Percentiles rank a stretch among this genome's conserved stretches.
phyloP scores from a whole-genome alignment of 129 eudicot genomes.

The Arctium lappa region DNA sequence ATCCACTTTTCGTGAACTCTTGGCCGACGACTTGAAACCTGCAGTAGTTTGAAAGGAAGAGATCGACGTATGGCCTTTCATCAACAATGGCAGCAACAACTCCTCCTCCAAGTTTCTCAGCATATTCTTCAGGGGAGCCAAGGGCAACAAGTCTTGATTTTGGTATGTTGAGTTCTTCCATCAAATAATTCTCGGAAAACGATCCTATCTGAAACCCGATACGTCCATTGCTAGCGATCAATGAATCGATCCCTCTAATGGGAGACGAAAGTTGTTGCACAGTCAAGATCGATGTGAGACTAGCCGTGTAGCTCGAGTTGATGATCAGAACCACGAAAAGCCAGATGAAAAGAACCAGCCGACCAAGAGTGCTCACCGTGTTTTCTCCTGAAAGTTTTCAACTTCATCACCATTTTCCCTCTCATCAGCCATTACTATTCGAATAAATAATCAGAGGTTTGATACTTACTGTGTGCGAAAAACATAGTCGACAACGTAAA shows the following conservation, averaged over 20 bases:
- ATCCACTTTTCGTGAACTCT: slow-evolving; percentile 76
- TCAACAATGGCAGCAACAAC: slow-evolving; percentile 83
- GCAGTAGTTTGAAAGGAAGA: slow-evolving; percentile 66
- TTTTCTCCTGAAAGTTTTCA: slow-evolving; percentile 76
- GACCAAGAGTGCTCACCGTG: slow-evolving; percentile 83
- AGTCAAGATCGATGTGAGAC: slow-evolving; percentile 86
- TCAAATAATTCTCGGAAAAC: slow-evolving; percentile 66
- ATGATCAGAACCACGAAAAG: slow-evolving; percentile 80
- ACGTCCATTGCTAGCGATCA: slow-evolving; percentile 45
- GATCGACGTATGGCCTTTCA: slow-evolving; percentile 76
- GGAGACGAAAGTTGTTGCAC: slow-evolving; percentile 83
- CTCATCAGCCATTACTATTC: neutral
- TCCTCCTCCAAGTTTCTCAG: slow-evolving; percentile 57
- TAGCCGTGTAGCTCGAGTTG: slow-evolving; percentile 96
- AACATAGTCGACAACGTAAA: slow-evolving; percentile 91
- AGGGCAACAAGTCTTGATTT: slow-evolving; percentile 72
- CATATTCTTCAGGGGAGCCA: slow-evolving; percentile 80
- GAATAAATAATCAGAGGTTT: neutral
- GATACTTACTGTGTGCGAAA: slow-evolving; percentile 81
- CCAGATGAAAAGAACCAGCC: slow-evolving; percentile 84
- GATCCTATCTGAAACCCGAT: slow-evolving; percentile 94
- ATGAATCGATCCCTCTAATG: slow-evolving; percentile 71
- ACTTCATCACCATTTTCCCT: neutral
- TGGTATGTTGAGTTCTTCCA: slow-evolving; percentile 69
- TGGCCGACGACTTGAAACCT: slow-evolving; percentile 64